phyloP scores from a whole-genome alignment of 2,329 filamentous ascomycete species.

The Periglandula ipomoeae region DNA sequence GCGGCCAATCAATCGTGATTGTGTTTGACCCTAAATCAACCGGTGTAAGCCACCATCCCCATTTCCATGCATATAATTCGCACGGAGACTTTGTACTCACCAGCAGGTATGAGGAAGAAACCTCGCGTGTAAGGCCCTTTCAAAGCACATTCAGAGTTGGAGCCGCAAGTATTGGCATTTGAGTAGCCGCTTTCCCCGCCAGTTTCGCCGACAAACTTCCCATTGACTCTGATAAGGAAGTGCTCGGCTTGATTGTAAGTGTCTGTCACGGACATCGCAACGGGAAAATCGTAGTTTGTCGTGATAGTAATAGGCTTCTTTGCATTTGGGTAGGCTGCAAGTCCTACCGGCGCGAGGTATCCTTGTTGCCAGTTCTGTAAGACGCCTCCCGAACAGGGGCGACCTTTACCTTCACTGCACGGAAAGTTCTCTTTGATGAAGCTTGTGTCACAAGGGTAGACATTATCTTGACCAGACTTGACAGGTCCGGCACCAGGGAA shows the following conservation, averaged over 20 bases:
- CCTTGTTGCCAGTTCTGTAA: background rate
- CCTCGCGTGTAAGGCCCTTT: background rate
- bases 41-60: too few relatives aligned
- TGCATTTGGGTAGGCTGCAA: background rate
- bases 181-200: background rate
- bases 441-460: background rate
- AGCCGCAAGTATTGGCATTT: background rate
- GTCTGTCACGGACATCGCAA: background rate
- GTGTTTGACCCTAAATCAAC: background rate
- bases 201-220: background rate
- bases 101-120: background rate
- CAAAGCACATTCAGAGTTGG: background rate
- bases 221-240: background rate
- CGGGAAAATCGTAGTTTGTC: background rate
- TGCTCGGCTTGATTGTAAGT: background rate
- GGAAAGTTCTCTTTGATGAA: background rate
- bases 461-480: background rate
- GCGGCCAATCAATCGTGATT: background rate
- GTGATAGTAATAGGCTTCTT: background rate
- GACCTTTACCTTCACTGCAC: background rate
- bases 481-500: background rate
- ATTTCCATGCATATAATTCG: too few relatives aligned
- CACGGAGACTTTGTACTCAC: too few relatives aligned
- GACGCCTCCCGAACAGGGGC: background rate
- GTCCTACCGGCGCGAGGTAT: background rate